Base-by-base conservation (phyloP, 495 filamentous ascomycete genomes). In the Penicillium macrosclerotiorum region DNA sequence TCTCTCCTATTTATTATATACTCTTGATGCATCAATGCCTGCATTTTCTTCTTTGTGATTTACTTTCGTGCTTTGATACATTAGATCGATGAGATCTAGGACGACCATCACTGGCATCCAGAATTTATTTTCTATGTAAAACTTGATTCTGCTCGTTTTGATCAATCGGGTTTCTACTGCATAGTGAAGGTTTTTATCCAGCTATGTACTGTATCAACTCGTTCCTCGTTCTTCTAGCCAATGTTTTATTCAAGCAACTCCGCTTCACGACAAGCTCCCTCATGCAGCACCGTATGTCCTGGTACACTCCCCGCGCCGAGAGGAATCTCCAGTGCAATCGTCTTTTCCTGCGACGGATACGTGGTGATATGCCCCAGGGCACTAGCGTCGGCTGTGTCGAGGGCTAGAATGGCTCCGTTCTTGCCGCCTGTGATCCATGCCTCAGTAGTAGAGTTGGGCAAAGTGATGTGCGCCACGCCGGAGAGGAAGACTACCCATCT, bases 401-500 rank as follows among this genome's bases (percentile, higher is more conserved):
- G 59, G 0, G 66, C 78, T 8, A 80, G 62, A 30, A 81, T 68
- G 5, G 68, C 56, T 1, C 78, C 77, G 23, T 73, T 47, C 26
- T 64, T 51, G 2, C 78, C 78, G 3, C 75, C 76, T 0, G 39
- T 2, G n/a, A 80, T 45, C 38, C 52, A 63, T 5, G 68, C 76
- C 22, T 69, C 59, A 3, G 54, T 37, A 0, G 46, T 54, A 12
- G 68, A 71, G 47, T 72, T 60, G 6, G 77, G 75, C 0, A 81
- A 57, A 0, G 74, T 74, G 43, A 82, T 68, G 27, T 76, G 61
- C 1, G 73, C 77, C 16, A 69, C n/a, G 2, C 79, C 79, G 0
- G 73, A 67, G 33, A 71, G 51, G 59, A 77, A 78, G 13, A 63
- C 35, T 1, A 82, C 78, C 62, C 72, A 77, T 64, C 78, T 81